Percentiles rank a stretch among this genome's conserved stretches.
Evolutionary conservation across 164 flowering plant species (phyloP).

Genomic region (Saururus chinensis): DNA sequence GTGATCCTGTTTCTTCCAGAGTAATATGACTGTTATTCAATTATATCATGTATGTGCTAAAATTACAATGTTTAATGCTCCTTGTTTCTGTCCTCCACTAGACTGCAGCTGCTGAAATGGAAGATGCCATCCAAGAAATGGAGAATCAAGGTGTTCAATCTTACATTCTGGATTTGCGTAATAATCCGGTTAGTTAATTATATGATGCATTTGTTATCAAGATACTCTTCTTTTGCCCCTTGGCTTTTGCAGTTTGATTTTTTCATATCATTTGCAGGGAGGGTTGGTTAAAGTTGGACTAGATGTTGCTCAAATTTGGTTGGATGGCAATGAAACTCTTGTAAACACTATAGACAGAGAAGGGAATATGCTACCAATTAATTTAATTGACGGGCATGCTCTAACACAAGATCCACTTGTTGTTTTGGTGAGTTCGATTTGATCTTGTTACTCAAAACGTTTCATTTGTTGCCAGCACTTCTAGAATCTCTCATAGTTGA

Average conservation of each 20-base stretch:
- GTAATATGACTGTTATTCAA: neutral
- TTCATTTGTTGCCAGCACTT: neutral
- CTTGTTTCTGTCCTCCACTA: slow-evolving; percentile 13
- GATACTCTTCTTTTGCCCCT: neutral
- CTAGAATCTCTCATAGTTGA: too few relatives aligned
- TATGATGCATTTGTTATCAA: neutral
- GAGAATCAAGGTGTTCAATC: slow-evolving; percentile 79
- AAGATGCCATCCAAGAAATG: slow-evolving; percentile 64
- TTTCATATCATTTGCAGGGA: slow-evolving; percentile 37
- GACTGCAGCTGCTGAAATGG: slow-evolving; percentile 92
- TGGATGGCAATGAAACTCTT: slow-evolving; percentile 95
- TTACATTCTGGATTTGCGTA: slow-evolving; percentile 81
- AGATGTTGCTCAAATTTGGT: slow-evolving; percentile 96
- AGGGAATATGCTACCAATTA: slow-evolving; percentile 74
- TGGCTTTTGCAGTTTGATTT: neutral
- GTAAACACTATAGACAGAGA: slow-evolving; percentile 87
- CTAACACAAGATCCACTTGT: slow-evolving; percentile 91
- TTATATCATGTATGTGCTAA: neutral
- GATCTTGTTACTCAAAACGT: neutral
- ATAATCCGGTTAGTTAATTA: slow-evolving; percentile 60
- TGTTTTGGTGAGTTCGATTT: slow-evolving; percentile 60
- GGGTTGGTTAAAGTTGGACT: slow-evolving; percentile 91
- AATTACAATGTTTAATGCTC: neutral
- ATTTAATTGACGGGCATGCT: slow-evolving; percentile 81
- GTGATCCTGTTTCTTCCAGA: neutral